Evolutionary conservation across 129 eudicot genomes (phyloP), one percentile per base, ranked within the genome.

Genomic region (Silybum marianum): DNA sequence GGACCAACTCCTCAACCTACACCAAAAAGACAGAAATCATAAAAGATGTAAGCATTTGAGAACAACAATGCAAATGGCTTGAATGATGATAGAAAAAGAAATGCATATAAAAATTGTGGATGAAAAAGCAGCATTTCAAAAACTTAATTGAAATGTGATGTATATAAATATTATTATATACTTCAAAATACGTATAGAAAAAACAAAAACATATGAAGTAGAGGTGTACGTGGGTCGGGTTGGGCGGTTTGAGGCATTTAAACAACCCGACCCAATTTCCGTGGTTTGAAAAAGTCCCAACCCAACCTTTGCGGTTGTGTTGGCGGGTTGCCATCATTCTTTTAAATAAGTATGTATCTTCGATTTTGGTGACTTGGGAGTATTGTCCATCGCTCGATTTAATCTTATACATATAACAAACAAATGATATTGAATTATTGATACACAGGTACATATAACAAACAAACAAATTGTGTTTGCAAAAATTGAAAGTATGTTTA

Each of bases 1-100:
- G 94, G 73, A 95, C 94, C 90, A 95, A 87, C 77, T 90, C 96
- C 84, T 89, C 94, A 81, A 95, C 97, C 99, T 95, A 70, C 30
- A 46, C 40, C 19, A 69, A 22, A 42, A 58, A 54, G 34, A 73
- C 28, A 46, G 14, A 63, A 78, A 36, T 3, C 44, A 18, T 9
- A 40, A 60, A 24, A 60, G 11, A 54, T 71, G 34, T 30, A 62
- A 40, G 76, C 58, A 85, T 8, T 71, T 44, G 12, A 44, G 54
- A 44, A 44, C 54, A 44, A 11, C 16, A 16, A 44, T 44, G 54
- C 54, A 44, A 44, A 44, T 44, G 16, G 54, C 54, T 44, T 44
- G 54, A 44, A 44, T 2, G 16, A 44, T 44, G 11, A 44, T 44
- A 10, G 54, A 44, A 44, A 11, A 42, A 42, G 2, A 42, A 1